These are phyloP conservation scores for Citrus glauca DNA, from an alignment of 345 rosid species.

Conservation along the genomic window DNA sequence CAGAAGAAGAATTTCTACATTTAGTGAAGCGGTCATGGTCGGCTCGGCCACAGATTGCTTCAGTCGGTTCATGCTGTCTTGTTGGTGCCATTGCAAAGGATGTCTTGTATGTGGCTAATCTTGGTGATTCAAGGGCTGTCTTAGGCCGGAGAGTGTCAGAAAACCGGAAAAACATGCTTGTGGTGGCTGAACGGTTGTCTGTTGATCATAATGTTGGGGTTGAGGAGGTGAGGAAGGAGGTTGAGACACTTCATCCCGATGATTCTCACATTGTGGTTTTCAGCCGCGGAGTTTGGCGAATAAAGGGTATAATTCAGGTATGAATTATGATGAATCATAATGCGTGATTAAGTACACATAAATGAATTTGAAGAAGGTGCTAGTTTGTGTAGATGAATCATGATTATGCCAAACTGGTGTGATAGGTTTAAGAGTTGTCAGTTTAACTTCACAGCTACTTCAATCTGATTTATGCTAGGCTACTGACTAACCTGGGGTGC, in stretches of 20 bases:
- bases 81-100: constrained; percentile 46
- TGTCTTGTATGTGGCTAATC: constrained; percentile 55
- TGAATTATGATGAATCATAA: too few relatives aligned
- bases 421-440: neutral
- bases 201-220: constrained; percentile 59
- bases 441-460: neutral
- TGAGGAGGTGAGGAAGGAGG: constrained; percentile 74
- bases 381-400: neutral
- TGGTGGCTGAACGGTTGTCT: constrained; percentile 56
- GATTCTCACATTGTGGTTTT: constrained; percentile 52
- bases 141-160: constrained; percentile 41
- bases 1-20: constrained; percentile 54
- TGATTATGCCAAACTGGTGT: neutral
- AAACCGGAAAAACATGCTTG: constrained; percentile 12
- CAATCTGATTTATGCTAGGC: neutral
- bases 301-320: constrained; percentile 78
- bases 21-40: constrained; percentile 47
- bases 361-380: neutral
- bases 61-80: constrained; percentile 70
- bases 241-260: constrained; percentile 66
- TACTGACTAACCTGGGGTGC: neutral
- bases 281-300: constrained; percentile 63
- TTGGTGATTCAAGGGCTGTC: constrained; percentile 70
- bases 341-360: neutral
- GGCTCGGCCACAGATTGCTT: constrained; percentile 44